Base-by-base conservation (phyloP, 2,329 filamentous ascomycete genomes). In the Teratosphaeria viscida region DNA sequence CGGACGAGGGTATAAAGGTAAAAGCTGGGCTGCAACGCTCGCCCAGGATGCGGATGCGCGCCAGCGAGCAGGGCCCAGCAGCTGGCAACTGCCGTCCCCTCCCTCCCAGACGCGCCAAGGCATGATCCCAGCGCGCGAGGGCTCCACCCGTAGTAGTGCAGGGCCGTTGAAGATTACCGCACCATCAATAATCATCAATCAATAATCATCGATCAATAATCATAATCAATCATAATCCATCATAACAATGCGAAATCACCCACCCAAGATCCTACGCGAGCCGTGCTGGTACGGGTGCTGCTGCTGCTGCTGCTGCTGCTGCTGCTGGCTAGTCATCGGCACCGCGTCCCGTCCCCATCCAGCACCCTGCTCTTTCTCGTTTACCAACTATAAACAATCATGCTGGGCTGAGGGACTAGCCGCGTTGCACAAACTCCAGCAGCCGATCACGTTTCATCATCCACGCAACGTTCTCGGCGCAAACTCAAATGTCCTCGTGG, bases 1-100 rank as follows among this genome's bases (percentile, higher is more conserved):
- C 23, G 57, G 53, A 55, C 57, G 57, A 59, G 57, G 57, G 57
- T 59, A 27, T 27, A 54, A 54, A 54, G 53, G 53, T 54, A n/a
- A 54, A 43, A 49, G 52, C 23, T 47, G 55, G 55, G 32, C 52
- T 54, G 27, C 52, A 32, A 54, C 52, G 32, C 52, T 32, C 27
- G 52, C 12, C 52, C 27, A 54, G 52, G 27, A 27, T 19, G 11
- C 11, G 6, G 23, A 29, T 35, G 14, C 19, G 32, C n/a, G 52
- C 52, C 27, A 35, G 27, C 27, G 52, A 27, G 27, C 23, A 23
- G 23, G 23, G 23, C 23, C 23, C 23, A 23, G 23, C 52, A 35
- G 52, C 52, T 32, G 32, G 27, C 32, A 54, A 37, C 27, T 35
- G 56, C 43, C 52, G 52, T 32, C 26, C 27, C 19, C 29, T 49